These are phyloP conservation scores for Daldinia grandis DNA, from an alignment of 495 filamentous ascomycete species.

Conservation along the genomic window DNA sequence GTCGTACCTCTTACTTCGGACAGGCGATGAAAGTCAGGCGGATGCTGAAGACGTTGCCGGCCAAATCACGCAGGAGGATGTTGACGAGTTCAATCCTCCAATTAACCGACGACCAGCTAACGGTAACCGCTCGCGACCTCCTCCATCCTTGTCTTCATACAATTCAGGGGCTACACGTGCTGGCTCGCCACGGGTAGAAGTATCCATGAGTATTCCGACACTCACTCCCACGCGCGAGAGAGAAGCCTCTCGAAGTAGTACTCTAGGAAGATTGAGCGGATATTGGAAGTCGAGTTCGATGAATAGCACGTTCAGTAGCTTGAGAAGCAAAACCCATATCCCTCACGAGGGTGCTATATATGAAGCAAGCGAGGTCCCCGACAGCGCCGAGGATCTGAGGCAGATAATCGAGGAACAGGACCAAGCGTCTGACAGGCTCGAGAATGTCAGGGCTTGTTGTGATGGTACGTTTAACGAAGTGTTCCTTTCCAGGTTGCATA, in stretches of 20 bases:
- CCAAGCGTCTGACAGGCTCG: conserved; percentile 75
- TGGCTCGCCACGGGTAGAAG: conserved; percentile 59
- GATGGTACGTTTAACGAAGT: conserved; percentile 72
- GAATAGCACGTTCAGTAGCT: conserved; percentile 49
- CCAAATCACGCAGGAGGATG: conserved; percentile 74
- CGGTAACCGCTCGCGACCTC: conserved; percentile 53
- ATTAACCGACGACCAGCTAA: conserved; percentile 58
- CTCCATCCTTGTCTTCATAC: conserved; percentile 83
- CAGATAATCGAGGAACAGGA: conserved; percentile 79
- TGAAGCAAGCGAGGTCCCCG: conserved; percentile 72
- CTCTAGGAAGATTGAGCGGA: conserved; percentile 55
- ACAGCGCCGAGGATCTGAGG: conserved; percentile 82
- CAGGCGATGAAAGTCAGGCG: conserved; percentile 64
- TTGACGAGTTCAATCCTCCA: conserved; percentile 88
- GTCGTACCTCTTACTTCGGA: conserved; percentile 87
- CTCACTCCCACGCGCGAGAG: conserved; percentile 56
- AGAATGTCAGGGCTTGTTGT: conserved; percentile 96
- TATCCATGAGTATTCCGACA: conserved; percentile 55
- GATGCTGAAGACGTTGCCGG: conserved; percentile 66
- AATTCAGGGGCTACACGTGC: conserved; percentile 74
- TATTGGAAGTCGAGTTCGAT: conserved; percentile 57
- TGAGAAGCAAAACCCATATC: conserved; percentile 56
- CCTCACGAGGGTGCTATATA: conserved; percentile 66
- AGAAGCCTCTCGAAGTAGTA: conserved; percentile 48
- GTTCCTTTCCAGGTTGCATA: background rate